A percentile compares a stretch with the other conserved stretches of the same genome.
phyloP scores from a whole-genome alignment of 192 early-diverging fungal species.

The Umbelopsis sp. region DNA sequence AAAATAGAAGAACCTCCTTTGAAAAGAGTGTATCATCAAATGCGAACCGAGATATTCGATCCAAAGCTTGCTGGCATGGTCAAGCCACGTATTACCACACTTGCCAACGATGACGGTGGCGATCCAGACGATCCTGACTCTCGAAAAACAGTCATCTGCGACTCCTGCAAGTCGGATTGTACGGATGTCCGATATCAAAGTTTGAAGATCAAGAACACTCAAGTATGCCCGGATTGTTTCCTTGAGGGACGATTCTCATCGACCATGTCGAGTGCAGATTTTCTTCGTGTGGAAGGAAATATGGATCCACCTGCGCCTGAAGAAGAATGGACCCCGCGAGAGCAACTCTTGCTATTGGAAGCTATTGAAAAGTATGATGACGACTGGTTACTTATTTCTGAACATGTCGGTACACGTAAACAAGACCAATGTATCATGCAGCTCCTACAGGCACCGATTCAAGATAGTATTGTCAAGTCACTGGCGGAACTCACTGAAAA shows the following conservation, averaged over 20 bases:
- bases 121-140: constrained; percentile 48
- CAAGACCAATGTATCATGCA: constrained; percentile 90
- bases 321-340: constrained; percentile 85
- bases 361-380: constrained; percentile 93
- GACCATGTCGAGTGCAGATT: constrained; percentile 81
- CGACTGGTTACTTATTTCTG: constrained; percentile 90
- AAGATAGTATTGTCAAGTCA: constrained; percentile 69
- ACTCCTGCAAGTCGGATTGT: constrained; percentile 86
- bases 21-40: background rate
- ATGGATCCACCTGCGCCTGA: constrained; percentile 51
- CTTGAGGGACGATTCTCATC: constrained; percentile 92
- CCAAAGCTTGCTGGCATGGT: constrained; percentile 24
- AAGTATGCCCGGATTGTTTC: constrained; percentile 89
- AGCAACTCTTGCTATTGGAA: constrained; percentile 86
- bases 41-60: constrained; percentile 37
- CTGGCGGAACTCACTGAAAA: constrained; percentile 30
- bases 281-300: constrained; percentile 70
- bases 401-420: constrained; percentile 87
- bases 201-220: constrained; percentile 66
- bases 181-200: constrained; percentile 80
- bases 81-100: constrained; percentile 7
- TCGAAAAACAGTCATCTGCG: constrained; percentile 61
- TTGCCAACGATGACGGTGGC: constrained; percentile 29
- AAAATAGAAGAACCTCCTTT: background rate
- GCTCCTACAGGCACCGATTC: constrained; percentile 89